Percentiles rank a stretch among this genome's conserved stretches.
Evolutionary conservation across 441 rosid genomes (phyloP).

Genomic region (Populus hybrid): DNA sequence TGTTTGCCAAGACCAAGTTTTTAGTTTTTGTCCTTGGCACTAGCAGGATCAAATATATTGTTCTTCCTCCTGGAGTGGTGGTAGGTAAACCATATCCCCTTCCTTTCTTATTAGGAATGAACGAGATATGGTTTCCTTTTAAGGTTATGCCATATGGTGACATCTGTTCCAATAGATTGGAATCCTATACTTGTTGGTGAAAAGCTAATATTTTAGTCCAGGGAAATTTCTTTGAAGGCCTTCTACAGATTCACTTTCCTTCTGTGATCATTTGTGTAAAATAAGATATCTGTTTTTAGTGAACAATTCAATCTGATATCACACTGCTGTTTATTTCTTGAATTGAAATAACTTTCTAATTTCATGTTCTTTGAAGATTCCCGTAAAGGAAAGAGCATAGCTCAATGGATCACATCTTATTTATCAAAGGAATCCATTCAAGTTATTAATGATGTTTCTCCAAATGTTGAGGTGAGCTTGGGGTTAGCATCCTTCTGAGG

Average conservation of each 20-base stretch:
- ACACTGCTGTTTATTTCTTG: background rate
- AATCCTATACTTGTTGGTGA: background rate
- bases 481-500: slow-evolving; percentile 7
- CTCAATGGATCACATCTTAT: slow-evolving; percentile 61
- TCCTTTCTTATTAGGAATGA: slow-evolving; percentile 17
- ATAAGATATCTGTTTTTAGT: too few species aligned
- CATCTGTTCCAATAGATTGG: background rate
- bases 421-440: slow-evolving; percentile 42
- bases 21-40: background rate
- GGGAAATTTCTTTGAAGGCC: background rate
- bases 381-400: slow-evolving; percentile 51
- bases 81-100: background rate
- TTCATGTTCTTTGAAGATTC: slow-evolving; percentile 29
- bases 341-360: slow-evolving; percentile 9
- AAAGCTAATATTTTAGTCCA: background rate
- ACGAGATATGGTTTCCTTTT: background rate
- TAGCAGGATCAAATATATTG: background rate
- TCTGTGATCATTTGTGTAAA: background rate
- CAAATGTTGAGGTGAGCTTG: slow-evolving; percentile 45
- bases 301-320: background rate
- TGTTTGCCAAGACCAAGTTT: background rate
- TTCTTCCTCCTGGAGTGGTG: background rate
- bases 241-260: background rate
- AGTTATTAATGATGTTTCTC: slow-evolving; percentile 26
- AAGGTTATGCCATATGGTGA: background rate